These are phyloP conservation scores for Podaxis sp. DNA, from an alignment of 768 basidiomycete species.

Conservation along the genomic window DNA sequence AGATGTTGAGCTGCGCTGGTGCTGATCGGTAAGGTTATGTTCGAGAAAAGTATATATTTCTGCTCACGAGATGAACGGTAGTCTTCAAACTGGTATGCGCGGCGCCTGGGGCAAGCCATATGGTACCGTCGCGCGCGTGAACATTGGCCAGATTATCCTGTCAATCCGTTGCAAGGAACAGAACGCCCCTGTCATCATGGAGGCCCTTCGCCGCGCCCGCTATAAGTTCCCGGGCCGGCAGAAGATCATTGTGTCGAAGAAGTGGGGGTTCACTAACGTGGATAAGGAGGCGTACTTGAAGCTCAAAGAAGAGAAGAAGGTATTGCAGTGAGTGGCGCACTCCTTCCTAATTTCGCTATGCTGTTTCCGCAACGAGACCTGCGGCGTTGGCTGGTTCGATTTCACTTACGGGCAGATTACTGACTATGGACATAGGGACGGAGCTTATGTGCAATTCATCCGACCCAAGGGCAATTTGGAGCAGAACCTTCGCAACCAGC, in stretches of 20 bases:
- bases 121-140: slow-evolving; percentile 92
- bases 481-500: slow-evolving; percentile 80
- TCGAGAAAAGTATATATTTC: background rate
- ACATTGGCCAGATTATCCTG: slow-evolving; percentile 94
- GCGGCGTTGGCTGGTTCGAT: background rate
- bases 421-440: slow-evolving; percentile 56
- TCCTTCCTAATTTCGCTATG: background rate
- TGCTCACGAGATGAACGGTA: slow-evolving; percentile 22
- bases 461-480: slow-evolving; percentile 84
- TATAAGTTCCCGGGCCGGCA: slow-evolving; percentile 99
- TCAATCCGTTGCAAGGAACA: slow-evolving; percentile 87
- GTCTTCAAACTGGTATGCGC: slow-evolving; percentile 97
- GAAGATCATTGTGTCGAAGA: slow-evolving; percentile 96
- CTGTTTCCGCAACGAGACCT: background rate
- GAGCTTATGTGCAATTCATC: slow-evolving; percentile 94
- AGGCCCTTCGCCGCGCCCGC: slow-evolving; percentile 94
- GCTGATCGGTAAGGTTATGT: slow-evolving; percentile 79
- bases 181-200: slow-evolving; percentile 87
- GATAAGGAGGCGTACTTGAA: slow-evolving; percentile 84
- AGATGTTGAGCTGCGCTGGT: slow-evolving; percentile 99
- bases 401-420: slow-evolving; percentile 1
- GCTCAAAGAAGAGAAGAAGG: slow-evolving; percentile 88
- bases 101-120: slow-evolving; percentile 99
- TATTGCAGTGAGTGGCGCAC: slow-evolving; percentile 67
- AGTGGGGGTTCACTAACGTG: slow-evolving; percentile 99